Evolutionary conservation across 73 alveolate species (phyloP).

Genomic region (Paramecium pentaurelia): DNA sequence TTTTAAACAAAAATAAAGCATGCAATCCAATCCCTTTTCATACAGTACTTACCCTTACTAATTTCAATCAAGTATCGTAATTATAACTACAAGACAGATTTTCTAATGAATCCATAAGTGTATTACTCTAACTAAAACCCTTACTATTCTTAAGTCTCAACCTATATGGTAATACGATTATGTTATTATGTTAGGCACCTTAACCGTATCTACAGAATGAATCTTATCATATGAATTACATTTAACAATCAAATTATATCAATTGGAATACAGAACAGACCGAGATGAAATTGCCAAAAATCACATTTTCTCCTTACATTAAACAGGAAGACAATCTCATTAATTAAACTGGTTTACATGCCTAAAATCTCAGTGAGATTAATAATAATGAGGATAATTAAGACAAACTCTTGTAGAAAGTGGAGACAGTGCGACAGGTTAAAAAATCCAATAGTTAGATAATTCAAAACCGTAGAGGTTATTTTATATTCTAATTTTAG

Average conservation of each 20-base stretch:
- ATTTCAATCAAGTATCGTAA: neutral
- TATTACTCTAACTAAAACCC: neutral
- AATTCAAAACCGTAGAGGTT: constrained; percentile 35
- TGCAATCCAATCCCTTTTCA: constrained; percentile 33
- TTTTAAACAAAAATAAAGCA: constrained; percentile 39
- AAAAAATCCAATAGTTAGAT: neutral
- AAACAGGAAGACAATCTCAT: neutral
- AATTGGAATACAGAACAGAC: neutral
- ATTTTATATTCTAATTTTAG: neutral
- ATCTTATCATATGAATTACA: neutral
- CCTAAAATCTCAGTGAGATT: neutral
- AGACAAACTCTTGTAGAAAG: neutral
- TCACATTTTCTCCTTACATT: neutral
- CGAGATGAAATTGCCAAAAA: neutral
- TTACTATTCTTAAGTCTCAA: neutral
- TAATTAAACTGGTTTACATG: neutral
- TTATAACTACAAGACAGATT: neutral
- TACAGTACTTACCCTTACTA: neutral
- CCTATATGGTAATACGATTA: neutral
- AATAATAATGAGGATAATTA: neutral
- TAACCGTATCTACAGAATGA: neutral
- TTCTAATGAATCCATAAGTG: neutral
- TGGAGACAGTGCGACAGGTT: constrained; percentile 15
- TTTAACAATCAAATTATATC: neutral
- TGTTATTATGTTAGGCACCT: neutral